phyloP scores from a whole-genome alignment of 352 stramenopile genomes.

The Phytophthora tubulina region DNA sequence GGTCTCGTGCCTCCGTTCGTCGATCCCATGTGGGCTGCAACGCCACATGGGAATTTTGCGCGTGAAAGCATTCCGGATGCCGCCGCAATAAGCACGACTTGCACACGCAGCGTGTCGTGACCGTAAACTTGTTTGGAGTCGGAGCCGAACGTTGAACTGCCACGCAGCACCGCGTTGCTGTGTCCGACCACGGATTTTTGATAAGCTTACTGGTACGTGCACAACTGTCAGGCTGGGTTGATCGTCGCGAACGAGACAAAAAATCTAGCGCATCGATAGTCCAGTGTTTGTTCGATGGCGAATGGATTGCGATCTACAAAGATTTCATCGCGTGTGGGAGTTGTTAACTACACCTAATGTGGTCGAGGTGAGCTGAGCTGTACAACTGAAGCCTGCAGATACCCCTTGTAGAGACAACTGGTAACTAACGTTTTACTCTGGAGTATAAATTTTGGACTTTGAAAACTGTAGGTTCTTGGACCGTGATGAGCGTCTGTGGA shows the following conservation, averaged over 20 bases:
- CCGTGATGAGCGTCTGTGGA: too few species aligned
- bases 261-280: slow-evolving; percentile 23
- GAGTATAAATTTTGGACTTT: too few species aligned
- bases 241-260: slow-evolving; percentile 18
- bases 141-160: slow-evolving; percentile 5
- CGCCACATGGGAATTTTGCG: slow-evolving; percentile 11
- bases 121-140: slow-evolving; percentile 3
- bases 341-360: background rate
- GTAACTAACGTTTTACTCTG: background rate
- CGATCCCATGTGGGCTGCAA: slow-evolving; percentile 16
- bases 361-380: background rate
- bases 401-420: background rate
- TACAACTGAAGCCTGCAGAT: background rate
- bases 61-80: slow-evolving; percentile 13
- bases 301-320: background rate
- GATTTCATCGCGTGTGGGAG: background rate
- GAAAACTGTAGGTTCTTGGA: too few species aligned
- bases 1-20: slow-evolving; percentile 6
- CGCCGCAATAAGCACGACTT: background rate
- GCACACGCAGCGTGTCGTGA: background rate
- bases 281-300: slow-evolving; percentile 8
- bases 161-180: slow-evolving; percentile 3
- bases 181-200: slow-evolving; percentile 14
- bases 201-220: background rate
- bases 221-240: background rate